These are phyloP conservation scores for Aspergillus japonicus DNA, from an alignment of 2,329 filamentous ascomycete genomes.

Conservation along the genomic window DNA sequence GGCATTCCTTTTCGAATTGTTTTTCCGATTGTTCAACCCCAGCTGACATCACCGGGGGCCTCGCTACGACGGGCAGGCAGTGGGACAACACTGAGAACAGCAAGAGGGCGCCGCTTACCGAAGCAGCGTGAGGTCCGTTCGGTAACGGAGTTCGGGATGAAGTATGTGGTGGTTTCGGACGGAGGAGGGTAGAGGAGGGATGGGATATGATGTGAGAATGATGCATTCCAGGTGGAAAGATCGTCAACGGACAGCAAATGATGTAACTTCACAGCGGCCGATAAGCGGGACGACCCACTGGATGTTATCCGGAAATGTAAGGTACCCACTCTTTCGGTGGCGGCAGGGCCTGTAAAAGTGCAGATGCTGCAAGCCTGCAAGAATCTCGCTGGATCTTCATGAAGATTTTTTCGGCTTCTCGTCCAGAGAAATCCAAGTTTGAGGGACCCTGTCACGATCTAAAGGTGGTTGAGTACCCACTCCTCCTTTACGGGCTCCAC, in stretches of 20 bases:
- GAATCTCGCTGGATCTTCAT: not conserved
- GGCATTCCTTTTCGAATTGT: not conserved
- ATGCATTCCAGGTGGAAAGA: slow-evolving; percentile 7
- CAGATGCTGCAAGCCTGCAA: not conserved
- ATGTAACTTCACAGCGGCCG: slow-evolving; percentile 5
- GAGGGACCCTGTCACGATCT: not conserved
- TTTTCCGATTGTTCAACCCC: not conserved
- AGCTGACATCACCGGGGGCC: slow-evolving; percentile 2
- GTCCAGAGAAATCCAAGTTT: not conserved
- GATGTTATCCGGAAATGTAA: not conserved
- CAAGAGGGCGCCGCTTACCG: not conserved
- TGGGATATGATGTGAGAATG: slow-evolving; percentile 6
- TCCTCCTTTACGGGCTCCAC: not conserved
- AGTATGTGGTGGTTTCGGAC: slow-evolving; percentile 3
- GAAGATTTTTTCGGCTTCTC: slow-evolving; percentile 1
- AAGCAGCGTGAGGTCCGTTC: not conserved
- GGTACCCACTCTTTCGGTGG: not conserved
- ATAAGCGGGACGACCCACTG: slow-evolving; percentile 1
- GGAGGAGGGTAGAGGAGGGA: not conserved
- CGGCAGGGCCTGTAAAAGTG: slow-evolving; percentile 3
- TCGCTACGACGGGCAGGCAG: not conserved
- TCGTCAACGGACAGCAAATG: slow-evolving; percentile 2
- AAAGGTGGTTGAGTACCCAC: not conserved
- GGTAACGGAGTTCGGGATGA: not conserved
- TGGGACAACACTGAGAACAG: not conserved